A percentile compares a stretch with the other conserved stretches of the same genome.
Evolutionary conservation across 257 asterid genomes (phyloP).

Genomic region (Solanum lycopersicoides): DNA sequence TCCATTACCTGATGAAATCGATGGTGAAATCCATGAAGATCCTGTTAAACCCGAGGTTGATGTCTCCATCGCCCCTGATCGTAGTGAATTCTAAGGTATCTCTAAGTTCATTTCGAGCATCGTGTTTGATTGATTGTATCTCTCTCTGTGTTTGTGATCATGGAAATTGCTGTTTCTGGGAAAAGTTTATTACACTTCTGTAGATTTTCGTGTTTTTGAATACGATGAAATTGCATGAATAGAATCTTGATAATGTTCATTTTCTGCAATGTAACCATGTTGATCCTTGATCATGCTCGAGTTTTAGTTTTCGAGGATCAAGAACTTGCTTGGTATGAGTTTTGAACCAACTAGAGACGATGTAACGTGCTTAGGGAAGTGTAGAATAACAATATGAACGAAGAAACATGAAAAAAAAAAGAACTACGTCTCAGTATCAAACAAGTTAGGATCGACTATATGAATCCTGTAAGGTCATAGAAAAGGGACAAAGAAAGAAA

Average conservation of each 20-base stretch:
- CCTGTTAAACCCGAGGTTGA: background rate
- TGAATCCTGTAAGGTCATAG: background rate
- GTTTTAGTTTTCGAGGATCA: background rate
- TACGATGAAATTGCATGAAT: background rate
- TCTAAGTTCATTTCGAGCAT: background rate
- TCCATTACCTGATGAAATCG: slow-evolving; percentile 33
- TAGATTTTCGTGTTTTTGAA: background rate
- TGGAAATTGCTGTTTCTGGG: background rate
- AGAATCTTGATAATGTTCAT: background rate
- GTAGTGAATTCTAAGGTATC: slow-evolving; percentile 17
- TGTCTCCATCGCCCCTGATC: slow-evolving; percentile 4
- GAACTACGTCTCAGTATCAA: background rate
- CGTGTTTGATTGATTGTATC: background rate
- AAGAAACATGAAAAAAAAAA: background rate
- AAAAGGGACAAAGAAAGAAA: background rate
- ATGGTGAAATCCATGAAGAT: slow-evolving; percentile 13
- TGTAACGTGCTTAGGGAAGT: background rate
- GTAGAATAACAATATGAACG: background rate
- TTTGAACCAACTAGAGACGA: background rate
- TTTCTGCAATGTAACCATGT: background rate
- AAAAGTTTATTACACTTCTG: background rate
- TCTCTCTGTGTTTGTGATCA: background rate
- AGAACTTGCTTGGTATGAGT: background rate
- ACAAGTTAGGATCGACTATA: background rate
- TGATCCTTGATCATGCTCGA: background rate